Conservation (phyloP, 1,284 basidiomycete species). For the Mycena sp. region DNA sequence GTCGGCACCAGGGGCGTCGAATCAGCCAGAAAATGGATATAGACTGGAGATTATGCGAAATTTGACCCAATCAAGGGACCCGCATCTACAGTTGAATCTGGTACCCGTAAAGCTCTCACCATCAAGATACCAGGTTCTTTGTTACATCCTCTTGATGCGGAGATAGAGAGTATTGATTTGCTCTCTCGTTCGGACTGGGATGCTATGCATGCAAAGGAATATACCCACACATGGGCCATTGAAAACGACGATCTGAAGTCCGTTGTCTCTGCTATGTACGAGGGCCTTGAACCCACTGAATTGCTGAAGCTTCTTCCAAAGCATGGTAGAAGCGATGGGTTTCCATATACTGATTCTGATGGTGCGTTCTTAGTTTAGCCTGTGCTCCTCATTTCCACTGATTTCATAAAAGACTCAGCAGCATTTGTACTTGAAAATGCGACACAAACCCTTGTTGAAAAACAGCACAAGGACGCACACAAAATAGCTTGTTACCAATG, state of each 20-base stretch:
- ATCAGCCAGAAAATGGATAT: not conserved
- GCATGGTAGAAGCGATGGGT: not conserved
- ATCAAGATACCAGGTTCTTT: not conserved
- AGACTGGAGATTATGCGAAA: not conserved
- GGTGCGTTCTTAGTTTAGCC: no score
- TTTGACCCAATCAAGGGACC: slow-evolving; percentile 2
- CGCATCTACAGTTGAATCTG: not conserved
- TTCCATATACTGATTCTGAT: not conserved
- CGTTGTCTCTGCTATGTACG: no score
- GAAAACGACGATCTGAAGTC: no score
- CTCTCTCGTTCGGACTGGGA: not conserved
- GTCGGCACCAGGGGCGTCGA: not conserved
- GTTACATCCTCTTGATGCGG: not conserved
- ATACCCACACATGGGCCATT: not conserved
- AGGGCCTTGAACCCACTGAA: no score
- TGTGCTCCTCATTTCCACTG: no score
- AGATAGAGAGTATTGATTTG: not conserved
- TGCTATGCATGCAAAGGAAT: not conserved
- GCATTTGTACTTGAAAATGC: not conserved
- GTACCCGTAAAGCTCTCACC: not conserved
- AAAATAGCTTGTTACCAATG: slow-evolving; percentile 1
- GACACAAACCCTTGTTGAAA: not conserved
- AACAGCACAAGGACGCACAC: not conserved
- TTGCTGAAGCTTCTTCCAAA: slow-evolving; percentile 4
- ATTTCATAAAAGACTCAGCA: not conserved